Evolutionary conservation across 164 flowering plant species (phyloP).

Genomic region (Umbilicus rupestris): DNA sequence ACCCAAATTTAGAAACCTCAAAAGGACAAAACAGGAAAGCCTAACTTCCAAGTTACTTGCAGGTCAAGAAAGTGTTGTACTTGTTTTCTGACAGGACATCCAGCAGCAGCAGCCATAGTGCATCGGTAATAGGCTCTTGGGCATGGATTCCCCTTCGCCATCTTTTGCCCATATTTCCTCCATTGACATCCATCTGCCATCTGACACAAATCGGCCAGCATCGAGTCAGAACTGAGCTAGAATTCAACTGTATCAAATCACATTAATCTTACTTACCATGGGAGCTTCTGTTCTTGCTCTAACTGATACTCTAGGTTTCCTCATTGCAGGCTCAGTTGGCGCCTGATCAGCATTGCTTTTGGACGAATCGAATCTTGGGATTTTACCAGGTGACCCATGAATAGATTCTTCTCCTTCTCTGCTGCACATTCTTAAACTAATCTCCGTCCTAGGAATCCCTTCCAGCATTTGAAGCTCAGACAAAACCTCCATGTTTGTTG

Average conservation of each 20-base stretch:
- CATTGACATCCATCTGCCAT: constrained; percentile 93
- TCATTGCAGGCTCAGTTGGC: constrained; percentile 61
- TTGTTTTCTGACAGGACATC: constrained; percentile 69
- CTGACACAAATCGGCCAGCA: too few relatives aligned
- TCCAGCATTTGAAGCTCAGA: constrained; percentile 10
- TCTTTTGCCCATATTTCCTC: constrained; percentile 91
- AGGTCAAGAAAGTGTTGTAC: constrained; percentile 15
- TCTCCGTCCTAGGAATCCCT: constrained; percentile 2
- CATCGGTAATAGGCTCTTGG: constrained; percentile 94
- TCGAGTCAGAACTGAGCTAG: too few relatives aligned
- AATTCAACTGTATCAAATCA: too few relatives aligned
- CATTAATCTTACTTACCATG: constrained; percentile 35
- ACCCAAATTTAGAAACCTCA: neutral
- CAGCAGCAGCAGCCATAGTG: constrained; percentile 87
- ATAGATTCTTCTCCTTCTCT: constrained; percentile 24
- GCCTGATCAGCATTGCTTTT: constrained; percentile 31
- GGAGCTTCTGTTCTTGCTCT: constrained; percentile 38
- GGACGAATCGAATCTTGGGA: constrained; percentile 24
- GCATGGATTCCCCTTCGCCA: constrained; percentile 92
- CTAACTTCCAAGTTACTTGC: neutral
- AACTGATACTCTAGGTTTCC: constrained; percentile 48
- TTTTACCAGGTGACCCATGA: constrained; percentile 38
- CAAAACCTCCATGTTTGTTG: constrained; percentile 17
- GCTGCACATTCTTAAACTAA: neutral
- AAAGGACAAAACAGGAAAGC: too few relatives aligned